These are phyloP conservation scores for Colletotrichum simmondsii DNA, from an alignment of 2,329 filamentous ascomycete species.

Conservation along the genomic window DNA sequence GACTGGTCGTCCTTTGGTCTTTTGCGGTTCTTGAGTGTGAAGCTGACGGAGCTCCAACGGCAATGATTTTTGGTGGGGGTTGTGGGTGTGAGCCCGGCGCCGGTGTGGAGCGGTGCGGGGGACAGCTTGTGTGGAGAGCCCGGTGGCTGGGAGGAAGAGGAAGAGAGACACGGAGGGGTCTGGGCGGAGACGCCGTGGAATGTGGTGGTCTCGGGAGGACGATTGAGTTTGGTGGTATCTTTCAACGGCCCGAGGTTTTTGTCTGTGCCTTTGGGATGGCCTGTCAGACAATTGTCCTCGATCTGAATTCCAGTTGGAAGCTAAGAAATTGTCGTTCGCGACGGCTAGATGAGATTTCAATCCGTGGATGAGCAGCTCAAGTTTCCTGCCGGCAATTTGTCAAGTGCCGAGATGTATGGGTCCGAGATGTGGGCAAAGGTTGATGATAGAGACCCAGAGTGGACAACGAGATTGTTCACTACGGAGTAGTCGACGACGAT, in stretches of 20 bases:
- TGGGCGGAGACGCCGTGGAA: slow-evolving; percentile 21
- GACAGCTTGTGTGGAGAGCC: background rate
- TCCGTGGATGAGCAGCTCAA: background rate
- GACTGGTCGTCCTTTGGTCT: background rate
- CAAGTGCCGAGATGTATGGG: background rate
- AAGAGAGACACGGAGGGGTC: background rate
- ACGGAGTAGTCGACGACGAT: background rate
- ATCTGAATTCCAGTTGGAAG: background rate
- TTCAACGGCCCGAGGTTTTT: background rate
- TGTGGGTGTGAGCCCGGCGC: background rate
- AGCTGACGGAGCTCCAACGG: slow-evolving; percentile 6
- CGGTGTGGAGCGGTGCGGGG: background rate
- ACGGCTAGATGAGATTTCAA: background rate
- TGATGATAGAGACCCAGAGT: background rate
- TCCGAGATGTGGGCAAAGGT: background rate
- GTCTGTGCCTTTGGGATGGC: background rate
- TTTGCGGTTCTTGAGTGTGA: background rate
- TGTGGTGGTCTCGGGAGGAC: slow-evolving; percentile 5
- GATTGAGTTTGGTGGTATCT: background rate
- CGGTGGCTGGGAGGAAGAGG: background rate
- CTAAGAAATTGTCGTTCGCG: background rate
- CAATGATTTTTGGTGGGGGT: background rate
- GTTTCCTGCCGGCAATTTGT: background rate
- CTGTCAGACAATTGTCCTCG: background rate
- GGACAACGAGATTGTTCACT: background rate